These are phyloP conservation scores for Lepidium aucheri DNA, from an alignment of 345 rosid species.

Conservation along the genomic window DNA sequence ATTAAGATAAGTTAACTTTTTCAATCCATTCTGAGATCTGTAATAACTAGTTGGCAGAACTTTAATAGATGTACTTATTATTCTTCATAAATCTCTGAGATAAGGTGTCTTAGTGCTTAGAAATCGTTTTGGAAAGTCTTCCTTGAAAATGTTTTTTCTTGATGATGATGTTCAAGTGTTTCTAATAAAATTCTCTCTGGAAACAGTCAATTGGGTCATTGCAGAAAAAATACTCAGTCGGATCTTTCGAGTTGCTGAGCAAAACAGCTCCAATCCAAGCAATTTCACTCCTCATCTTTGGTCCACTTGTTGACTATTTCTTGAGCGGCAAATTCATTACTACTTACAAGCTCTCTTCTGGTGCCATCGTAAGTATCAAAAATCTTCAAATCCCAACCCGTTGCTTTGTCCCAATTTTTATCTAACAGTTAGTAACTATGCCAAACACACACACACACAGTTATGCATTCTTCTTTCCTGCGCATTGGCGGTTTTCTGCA, in stretches of 20 bases:
- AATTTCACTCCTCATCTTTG: constrained; percentile 67
- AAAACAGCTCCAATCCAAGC: constrained; percentile 98
- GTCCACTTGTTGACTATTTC: constrained; percentile 76
- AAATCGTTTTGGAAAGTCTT: not conserved
- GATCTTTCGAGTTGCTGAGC: constrained; percentile 89
- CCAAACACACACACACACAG: constrained; percentile 36
- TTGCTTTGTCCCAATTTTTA: constrained; percentile 5
- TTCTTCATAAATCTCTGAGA: not conserved
- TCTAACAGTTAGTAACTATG: not conserved
- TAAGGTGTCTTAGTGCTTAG: not conserved
- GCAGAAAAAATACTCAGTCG: constrained; percentile 83
- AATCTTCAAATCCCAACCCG: not conserved
- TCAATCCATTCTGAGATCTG: not conserved
- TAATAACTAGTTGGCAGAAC: not conserved
- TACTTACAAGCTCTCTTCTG: constrained; percentile 59
- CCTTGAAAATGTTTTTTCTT: not conserved
- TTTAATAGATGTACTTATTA: not conserved
- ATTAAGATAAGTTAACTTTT: not conserved
- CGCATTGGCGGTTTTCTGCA: constrained; percentile 88
- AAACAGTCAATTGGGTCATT: constrained; percentile 82
- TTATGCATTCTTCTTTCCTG: constrained; percentile 72
- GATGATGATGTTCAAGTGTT: constrained; percentile 3
- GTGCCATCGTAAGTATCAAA: constrained; percentile 55
- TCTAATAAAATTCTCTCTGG: constrained; percentile 10
- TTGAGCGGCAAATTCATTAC: constrained; percentile 54